A percentile compares a stretch with the other conserved stretches of the same genome.
These are phyloP conservation scores for Ascocoryne sarcoides DNA, from an alignment of 2,329 filamentous ascomycete genomes.

Conservation along the genomic window DNA sequence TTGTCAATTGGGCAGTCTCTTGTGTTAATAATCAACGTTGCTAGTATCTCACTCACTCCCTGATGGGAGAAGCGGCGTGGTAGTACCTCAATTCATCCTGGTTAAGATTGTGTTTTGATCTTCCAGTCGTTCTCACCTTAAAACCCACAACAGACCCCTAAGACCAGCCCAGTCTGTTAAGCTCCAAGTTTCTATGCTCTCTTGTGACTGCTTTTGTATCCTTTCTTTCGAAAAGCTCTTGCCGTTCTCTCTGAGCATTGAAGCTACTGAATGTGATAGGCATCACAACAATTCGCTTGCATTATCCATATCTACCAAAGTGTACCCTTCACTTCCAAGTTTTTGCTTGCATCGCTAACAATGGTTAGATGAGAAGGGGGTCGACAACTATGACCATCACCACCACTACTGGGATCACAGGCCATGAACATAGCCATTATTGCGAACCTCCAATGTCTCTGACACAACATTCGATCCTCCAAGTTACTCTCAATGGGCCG, in stretches of 20 bases:
- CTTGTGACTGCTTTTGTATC: slow-evolving; percentile 22
- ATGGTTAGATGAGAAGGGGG: too few relatives aligned
- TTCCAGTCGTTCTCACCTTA: too few relatives aligned
- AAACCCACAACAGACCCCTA: too few relatives aligned
- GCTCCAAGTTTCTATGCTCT: slow-evolving; percentile 6
- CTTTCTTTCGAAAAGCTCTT: slow-evolving; percentile 18
- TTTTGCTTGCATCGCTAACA: background rate
- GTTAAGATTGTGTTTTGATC: too few relatives aligned
- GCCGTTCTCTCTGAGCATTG: slow-evolving; percentile 19
- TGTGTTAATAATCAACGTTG: too few relatives aligned
- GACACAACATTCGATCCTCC: slow-evolving; percentile 22
- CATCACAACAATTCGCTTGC: slow-evolving; percentile 6
- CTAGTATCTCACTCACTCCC: too few relatives aligned
- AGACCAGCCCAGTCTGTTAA: too few relatives aligned
- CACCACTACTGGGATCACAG: slow-evolving; percentile 12
- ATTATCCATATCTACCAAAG: background rate
- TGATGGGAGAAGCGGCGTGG: too few relatives aligned
- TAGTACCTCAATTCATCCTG: too few relatives aligned
- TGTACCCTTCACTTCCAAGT: background rate
- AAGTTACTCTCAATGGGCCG: slow-evolving; percentile 24
- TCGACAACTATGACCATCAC: background rate
- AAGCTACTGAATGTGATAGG: slow-evolving; percentile 24
- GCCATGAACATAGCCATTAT: slow-evolving; percentile 12
- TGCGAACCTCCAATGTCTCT: slow-evolving; percentile 15
- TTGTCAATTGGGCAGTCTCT: too few relatives aligned